A percentile compares a stretch with the other conserved stretches of the same genome.
phyloP scores from a whole-genome alignment of 177 flowering plant genomes.

The Tripterygium wilfordii region DNA sequence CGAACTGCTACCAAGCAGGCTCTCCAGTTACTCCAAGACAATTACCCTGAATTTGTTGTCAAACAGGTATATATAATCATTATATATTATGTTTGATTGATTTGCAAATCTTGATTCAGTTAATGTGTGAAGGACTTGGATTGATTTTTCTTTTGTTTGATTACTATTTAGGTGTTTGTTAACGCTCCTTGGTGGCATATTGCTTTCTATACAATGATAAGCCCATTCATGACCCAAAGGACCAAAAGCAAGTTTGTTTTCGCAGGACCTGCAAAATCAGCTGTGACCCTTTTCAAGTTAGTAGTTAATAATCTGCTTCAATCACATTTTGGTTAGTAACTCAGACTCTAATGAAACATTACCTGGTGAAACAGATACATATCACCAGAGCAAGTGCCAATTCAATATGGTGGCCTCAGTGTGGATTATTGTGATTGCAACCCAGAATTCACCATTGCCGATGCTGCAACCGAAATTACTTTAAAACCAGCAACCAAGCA shows the following conservation, averaged over 20 bases:
- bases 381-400: constrained; percentile 60
- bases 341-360: neutral
- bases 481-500: constrained; percentile 58
- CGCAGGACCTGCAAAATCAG: constrained; percentile 64
- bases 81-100: too few species aligned
- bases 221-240: constrained; percentile 71
- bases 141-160: too few species aligned
- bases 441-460: constrained; percentile 47
- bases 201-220: constrained; percentile 62
- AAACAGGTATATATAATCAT: constrained; percentile 28
- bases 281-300: constrained; percentile 81
- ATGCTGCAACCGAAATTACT: constrained; percentile 44
- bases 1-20: constrained; percentile 15
- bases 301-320: constrained; percentile 5
- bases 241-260: constrained; percentile 90
- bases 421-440: constrained; percentile 60
- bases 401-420: constrained; percentile 67
- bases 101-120: neutral
- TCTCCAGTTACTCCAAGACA: constrained; percentile 15
- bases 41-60: constrained; percentile 21
- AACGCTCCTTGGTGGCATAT: constrained; percentile 95
- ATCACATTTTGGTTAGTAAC: neutral
- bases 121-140: too few species aligned
- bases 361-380: constrained; percentile 57
- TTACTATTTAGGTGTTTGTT: constrained; percentile 72